Conservation (phyloP, 2,329 filamentous ascomycete species). For the Aotearoamyces nothofagi region DNA sequence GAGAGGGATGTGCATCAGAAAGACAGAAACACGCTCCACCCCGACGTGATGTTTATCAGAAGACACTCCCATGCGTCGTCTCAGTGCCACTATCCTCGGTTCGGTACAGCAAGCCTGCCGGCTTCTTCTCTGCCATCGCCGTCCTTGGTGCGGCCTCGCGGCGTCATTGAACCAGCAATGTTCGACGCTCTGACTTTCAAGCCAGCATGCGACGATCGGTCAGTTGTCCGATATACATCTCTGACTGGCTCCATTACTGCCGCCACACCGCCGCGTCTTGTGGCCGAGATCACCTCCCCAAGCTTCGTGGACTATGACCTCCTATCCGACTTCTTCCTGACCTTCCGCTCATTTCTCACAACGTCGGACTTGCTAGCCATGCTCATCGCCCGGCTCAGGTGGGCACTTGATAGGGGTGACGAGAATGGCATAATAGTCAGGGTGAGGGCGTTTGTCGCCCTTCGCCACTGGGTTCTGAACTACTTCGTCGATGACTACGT, state of each 20-base stretch:
- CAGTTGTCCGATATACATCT: constrained; percentile 69
- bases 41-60: constrained; percentile 12
- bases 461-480: constrained; percentile 95
- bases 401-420: constrained; percentile 68
- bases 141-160: constrained; percentile 9
- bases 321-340: constrained; percentile 94
- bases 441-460: constrained; percentile 85
- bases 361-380: constrained; percentile 64
- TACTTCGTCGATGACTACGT: constrained; percentile 96
- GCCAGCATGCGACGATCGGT: constrained; percentile 61
- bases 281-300: constrained; percentile 92
- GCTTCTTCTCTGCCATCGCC: constrained; percentile 6
- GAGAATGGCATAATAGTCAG: constrained; percentile 88
- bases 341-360: constrained; percentile 77
- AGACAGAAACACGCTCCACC: constrained; percentile 10
- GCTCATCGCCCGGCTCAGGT: constrained; percentile 70
- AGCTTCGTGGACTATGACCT: constrained; percentile 94
- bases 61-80: constrained; percentile 18
- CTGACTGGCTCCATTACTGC: constrained; percentile 63
- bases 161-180: constrained; percentile 53
- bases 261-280: constrained; percentile 77
- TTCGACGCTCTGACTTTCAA: constrained; percentile 71
- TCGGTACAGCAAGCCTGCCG: constrained; percentile 2
- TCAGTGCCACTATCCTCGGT: constrained; percentile 7
- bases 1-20: constrained; percentile 17